Conservation (phyloP, 306 rosid genomes). For the Albizia julibrissin region DNA sequence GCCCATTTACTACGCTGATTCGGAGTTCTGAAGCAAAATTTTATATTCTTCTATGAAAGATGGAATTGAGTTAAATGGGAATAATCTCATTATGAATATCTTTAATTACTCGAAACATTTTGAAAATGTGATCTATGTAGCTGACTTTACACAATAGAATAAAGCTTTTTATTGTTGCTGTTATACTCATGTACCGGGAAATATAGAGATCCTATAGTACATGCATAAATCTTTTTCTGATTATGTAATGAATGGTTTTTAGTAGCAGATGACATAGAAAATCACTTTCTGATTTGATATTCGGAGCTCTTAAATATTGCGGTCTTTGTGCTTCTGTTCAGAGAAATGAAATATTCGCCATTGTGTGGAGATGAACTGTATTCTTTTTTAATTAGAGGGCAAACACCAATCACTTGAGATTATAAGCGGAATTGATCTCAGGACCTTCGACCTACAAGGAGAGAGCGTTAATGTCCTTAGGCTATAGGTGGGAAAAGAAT, state of each 20-base stretch:
- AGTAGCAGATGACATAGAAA: background rate
- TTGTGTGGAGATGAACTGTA: too few species aligned
- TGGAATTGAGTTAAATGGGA: background rate
- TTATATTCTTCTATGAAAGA: background rate
- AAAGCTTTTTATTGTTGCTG: background rate
- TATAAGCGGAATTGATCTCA: too few species aligned
- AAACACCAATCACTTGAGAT: too few species aligned
- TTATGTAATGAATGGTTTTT: background rate
- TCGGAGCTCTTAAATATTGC: background rate
- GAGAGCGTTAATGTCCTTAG: too few species aligned
- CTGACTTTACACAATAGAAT: background rate
- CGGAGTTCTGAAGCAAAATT: background rate
- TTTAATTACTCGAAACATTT: too few species aligned
- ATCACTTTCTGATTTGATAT: background rate
- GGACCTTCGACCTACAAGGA: too few species aligned
- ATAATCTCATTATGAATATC: background rate
- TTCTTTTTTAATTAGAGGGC: too few species aligned
- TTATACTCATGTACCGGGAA: background rate
- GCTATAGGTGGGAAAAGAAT: too few species aligned
- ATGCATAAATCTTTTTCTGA: background rate
- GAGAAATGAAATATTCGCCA: too few species aligned
- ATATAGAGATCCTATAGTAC: background rate
- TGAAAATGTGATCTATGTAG: background rate
- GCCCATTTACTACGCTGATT: background rate
- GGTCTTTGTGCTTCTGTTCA: too few species aligned